Conservation (phyloP, 2,329 filamentous ascomycete genomes). For the Sarocladium strictum region DNA sequence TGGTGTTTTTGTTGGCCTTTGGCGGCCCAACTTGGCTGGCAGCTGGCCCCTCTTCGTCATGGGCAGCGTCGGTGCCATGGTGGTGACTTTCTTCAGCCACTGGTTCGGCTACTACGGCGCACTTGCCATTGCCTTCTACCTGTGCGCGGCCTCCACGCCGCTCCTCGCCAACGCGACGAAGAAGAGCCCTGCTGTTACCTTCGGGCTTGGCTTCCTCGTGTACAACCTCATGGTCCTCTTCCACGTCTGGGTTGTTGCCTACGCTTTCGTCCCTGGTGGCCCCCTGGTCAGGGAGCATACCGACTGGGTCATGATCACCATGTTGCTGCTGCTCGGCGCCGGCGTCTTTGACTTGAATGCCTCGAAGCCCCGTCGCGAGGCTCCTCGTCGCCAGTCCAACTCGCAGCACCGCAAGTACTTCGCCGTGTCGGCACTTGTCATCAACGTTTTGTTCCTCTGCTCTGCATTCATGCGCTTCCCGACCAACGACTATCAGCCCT, state of each 20-base stretch:
- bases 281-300: slow-evolving; percentile 89
- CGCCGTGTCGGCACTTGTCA: slow-evolving; percentile 53
- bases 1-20: slow-evolving; percentile 72
- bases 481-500: slow-evolving; percentile 82
- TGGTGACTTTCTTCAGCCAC: slow-evolving; percentile 70
- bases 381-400: slow-evolving; percentile 20
- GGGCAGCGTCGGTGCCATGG: slow-evolving; percentile 71
- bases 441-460: slow-evolving; percentile 76
- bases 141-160: slow-evolving; percentile 72
- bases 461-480: slow-evolving; percentile 89
- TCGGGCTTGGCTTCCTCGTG: slow-evolving; percentile 81
- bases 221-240: slow-evolving; percentile 96
- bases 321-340: slow-evolving; percentile 76
- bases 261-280: slow-evolving; percentile 94
- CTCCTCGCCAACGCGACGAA: slow-evolving; percentile 71
- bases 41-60: slow-evolving; percentile 76
- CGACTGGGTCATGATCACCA: slow-evolving; percentile 88
- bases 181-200: slow-evolving; percentile 71
- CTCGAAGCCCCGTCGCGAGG: slow-evolving; percentile 36
- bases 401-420: slow-evolving; percentile 47
- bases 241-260: slow-evolving; percentile 97
- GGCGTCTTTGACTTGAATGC: slow-evolving; percentile 71
- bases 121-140: slow-evolving; percentile 67
- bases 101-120: slow-evolving; percentile 90
- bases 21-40: slow-evolving; percentile 61